Conservation (phyloP, 495 filamentous ascomycete species). For the Tuber umbilicatum region DNA sequence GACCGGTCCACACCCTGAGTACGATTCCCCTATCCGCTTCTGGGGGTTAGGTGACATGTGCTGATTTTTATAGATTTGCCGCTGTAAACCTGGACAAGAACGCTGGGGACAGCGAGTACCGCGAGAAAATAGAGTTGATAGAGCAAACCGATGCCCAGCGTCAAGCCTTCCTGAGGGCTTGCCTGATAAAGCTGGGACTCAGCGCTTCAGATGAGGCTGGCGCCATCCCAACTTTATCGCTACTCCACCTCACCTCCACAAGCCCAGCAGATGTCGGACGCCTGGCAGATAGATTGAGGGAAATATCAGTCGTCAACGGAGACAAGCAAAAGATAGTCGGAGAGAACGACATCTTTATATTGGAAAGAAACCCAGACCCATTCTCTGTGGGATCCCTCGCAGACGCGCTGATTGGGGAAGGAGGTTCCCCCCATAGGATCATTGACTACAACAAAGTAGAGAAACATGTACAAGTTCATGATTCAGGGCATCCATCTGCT, state of each 20-base stretch:
- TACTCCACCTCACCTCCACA: constrained; percentile 72
- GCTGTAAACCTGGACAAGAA: constrained; percentile 64
- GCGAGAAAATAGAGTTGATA: constrained; percentile 60
- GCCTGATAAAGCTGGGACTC: constrained; percentile 74
- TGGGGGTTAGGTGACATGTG: constrained; percentile 23
- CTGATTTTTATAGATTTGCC: constrained; percentile 59
- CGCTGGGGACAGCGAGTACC: constrained; percentile 56
- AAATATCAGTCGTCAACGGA: constrained; percentile 61
- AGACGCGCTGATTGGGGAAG: constrained; percentile 46
- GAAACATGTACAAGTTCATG: constrained; percentile 67
- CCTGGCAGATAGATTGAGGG: constrained; percentile 60
- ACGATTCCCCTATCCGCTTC: constrained; percentile 41
- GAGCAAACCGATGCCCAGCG: constrained; percentile 64
- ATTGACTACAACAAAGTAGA: constrained; percentile 67
- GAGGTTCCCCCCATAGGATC: constrained; percentile 50
- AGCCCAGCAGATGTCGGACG: constrained; percentile 57
- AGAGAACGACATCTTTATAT: constrained; percentile 76
- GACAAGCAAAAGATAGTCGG: constrained; percentile 70
- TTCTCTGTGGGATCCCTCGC: constrained; percentile 58
- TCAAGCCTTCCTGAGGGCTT: constrained; percentile 71
- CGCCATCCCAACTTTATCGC: constrained; percentile 73
- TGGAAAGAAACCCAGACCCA: constrained; percentile 50
- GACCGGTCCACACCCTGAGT: constrained; percentile 93
- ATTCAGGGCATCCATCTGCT: constrained; percentile 59
- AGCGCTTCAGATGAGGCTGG: constrained; percentile 62